Evolutionary conservation across 257 asterid species (phyloP), one percentile per base, ranked within the genome.

Genomic region (Gentiana macrophylla): DNA sequence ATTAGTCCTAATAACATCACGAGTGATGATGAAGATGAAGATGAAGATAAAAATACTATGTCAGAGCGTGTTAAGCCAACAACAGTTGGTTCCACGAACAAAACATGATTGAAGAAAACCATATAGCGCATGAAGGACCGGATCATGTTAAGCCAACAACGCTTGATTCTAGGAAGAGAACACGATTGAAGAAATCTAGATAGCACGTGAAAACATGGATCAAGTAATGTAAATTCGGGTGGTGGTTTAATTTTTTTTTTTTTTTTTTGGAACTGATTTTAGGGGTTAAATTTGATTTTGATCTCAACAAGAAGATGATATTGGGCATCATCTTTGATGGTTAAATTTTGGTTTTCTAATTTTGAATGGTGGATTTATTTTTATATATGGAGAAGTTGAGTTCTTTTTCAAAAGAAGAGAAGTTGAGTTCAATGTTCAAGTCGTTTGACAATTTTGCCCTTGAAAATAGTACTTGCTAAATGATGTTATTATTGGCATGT

Each of bases 81-180:
- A 37, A 55, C 46, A 67, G 66, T 62, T 67, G 24, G 24, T 24
- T 68, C 57, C 64, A 64, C 11, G 64, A 72, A 62, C 78, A 78
- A n/a, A 83, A 77, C n/a, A 79, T 95, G 32, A 82, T 86, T 65
- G 24, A 24, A 24, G 24, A 24, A 24, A 24, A 24, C 24, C 24
- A 24, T 0, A 24, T 24, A 24, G 24, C 24, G 24, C 24, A 24
- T 24, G 24, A 24, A 24, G 24, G 24, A 0, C 1, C 24, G 24
- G 24, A 24, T 24, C 24, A 24, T 24, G 24, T 24, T 24, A 24
- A 24, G 24, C 24, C 24, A 24, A 24, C 24, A 24, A 24, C 24
- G 24, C 76, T 87, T 62, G 53, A 81, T 70, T 86, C 95, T 32
- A 87, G 94, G 1, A 84, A 79, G 70, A 90, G 80, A 68, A 37